Base-by-base conservation (phyloP, 768 basidiomycete genomes). In the Tricholomella constricta region DNA sequence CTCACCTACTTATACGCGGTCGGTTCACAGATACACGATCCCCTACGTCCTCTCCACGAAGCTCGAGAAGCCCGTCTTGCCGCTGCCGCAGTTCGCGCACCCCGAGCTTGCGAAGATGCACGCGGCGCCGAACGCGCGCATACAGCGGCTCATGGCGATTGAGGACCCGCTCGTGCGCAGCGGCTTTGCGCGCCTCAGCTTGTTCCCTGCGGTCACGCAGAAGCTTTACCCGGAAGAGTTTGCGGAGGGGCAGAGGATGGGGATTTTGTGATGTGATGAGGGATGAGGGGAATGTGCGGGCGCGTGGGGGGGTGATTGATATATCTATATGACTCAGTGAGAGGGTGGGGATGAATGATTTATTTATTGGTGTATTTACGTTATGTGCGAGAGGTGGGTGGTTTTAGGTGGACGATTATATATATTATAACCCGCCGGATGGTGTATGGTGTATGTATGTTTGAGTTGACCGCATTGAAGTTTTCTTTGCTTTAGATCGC, bases 21-120 rank as follows among this genome's bases (percentile, higher is more conserved):
- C 38, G 7, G 9, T 8, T 20, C 36, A 7, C 43, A 63, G 63
- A 17, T 66, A 63, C 49, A 69, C 68, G 3, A 67, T 69, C 29
- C 64, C 66, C 12, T 67, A 69, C 34, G 65, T 66, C 27, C 59
- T 67, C 37, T 62, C 68, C 6, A 69, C 68, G 19, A 62, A 56
- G 17, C 61, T 69, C 19, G 62, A 65, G 22, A 67, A 66, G 51
- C 44, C 57, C 2, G 55, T 69, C 7, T 25, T 54, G 0, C 63
- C 66, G n/a, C 57, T 69, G 0, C 59, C 65, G 7, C 63, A 69
- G 40, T 69, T 65, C 46, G 53, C 54, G 17, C 45, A 57, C 27
- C 56, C 57, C 4, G 57, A 49, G 4, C 51, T 57, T 17, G 64
- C 64, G 11, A 69, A 64, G 52, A 44, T 31, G 41, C 67, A 69